Evolutionary conservation across 2,329 filamentous ascomycete genomes (phyloP), one percentile per base, ranked within the genome.

Genomic region (Colletotrichum musicola): DNA sequence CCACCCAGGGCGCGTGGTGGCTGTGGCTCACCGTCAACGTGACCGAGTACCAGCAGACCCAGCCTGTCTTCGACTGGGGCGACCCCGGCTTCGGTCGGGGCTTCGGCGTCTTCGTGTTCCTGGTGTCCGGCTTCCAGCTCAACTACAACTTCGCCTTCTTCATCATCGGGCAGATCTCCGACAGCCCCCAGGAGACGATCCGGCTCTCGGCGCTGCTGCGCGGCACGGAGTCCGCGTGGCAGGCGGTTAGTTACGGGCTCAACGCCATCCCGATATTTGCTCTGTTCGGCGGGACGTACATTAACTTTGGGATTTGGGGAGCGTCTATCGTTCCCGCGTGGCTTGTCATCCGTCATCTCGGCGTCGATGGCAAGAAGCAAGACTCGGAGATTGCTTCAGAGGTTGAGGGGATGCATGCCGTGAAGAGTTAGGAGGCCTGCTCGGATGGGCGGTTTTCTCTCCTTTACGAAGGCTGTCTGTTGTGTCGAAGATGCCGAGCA

Each of bases 81-180:
- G 71, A 72, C 6, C 76, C 81, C 0, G 79, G 81, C 1, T 84
- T 86, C 61, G 81, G 82, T 7, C 76, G 80, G 12, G 83, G 81
- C 1, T 86, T 86, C 49, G 82, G 82, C 0, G 80, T 82, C 16
- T 83, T 90, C 73, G 71, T 93, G 4, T 86, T 93, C 72, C 82
- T 90, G 73, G 88, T 89, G 1, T 80, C 86, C n/a, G 86, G 88
- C 0, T 92, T 92, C 70, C 90, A 93, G 75, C 72, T 92, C n/a
- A 92, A 92, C 73, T 93, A 93, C 75, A 83, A 92, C 71, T 92
- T 88, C 74, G 78, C 91, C 6, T 92, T 92, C 77, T 93, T 93
- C 74, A 82, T 92, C 61, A 86, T 92, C 12, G 84, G 86, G 0
- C 89, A 91, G 70, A 76, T 93, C 3, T 89, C 90, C 0, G 79